Conservation (phyloP, 1,284 basidiomycete genomes). For the Leucoagaricus sp. region DNA sequence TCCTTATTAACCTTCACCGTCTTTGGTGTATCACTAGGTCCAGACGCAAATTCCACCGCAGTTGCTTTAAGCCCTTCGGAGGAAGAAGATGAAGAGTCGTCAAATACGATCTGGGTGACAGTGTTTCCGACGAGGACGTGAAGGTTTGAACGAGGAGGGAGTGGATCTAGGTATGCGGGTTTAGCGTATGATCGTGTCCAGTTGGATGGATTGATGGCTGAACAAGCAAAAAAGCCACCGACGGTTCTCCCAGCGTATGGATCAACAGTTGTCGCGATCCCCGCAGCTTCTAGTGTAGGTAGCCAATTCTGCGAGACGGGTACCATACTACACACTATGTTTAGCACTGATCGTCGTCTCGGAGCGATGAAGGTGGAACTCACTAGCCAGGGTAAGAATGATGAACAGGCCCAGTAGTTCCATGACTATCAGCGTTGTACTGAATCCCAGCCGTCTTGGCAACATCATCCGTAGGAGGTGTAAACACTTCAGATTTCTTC, state of each 20-base stretch:
- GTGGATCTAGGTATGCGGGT: constrained; percentile 62
- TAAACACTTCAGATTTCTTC: constrained; percentile 54
- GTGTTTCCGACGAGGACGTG: constrained; percentile 36
- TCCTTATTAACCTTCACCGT: constrained; percentile 53
- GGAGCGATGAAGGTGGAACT: constrained; percentile 21
- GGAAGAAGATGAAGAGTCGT: constrained; percentile 18
- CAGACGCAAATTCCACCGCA: constrained; percentile 26
- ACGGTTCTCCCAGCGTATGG: constrained; percentile 33
- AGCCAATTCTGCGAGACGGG: constrained; percentile 34
- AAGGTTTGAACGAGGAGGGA: constrained; percentile 37
- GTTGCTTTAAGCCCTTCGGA: constrained; percentile 22
- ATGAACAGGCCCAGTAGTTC: constrained; percentile 48
- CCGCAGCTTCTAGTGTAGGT: constrained; percentile 30
- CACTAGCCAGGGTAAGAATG: constrained; percentile 53
- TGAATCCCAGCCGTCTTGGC: constrained; percentile 39
- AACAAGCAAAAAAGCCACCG: constrained; percentile 34
- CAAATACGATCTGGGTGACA: constrained; percentile 36
- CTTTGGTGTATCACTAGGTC: constrained; percentile 19
- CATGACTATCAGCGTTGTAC: constrained; percentile 42
- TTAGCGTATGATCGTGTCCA: constrained; percentile 44
- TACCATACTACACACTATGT: constrained; percentile 27
- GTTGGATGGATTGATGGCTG: constrained; percentile 38
- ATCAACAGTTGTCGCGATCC: constrained; percentile 29
- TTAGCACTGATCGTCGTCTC: constrained; percentile 31
- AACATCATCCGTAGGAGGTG: constrained; percentile 38